Evolutionary conservation across 495 filamentous ascomycete genomes (phyloP), one percentile per base, ranked within the genome.

Genomic region (Aspergillus incahuasiensis): DNA sequence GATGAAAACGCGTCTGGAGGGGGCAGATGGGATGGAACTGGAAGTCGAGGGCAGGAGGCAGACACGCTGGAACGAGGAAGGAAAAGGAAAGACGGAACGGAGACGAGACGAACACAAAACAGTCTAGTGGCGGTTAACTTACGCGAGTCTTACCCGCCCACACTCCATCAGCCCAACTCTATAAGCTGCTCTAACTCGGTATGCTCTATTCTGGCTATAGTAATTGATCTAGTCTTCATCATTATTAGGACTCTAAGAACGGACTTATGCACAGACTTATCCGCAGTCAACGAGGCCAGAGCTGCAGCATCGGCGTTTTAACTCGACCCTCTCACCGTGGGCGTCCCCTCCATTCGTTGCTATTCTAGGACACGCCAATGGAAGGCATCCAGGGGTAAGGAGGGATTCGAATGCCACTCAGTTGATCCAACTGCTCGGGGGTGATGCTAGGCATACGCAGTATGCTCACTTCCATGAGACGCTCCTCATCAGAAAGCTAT

Each of bases 121-220:
- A 40, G 32, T 28, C 25, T 35, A 40, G 38, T 56, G 52, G 60
- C 57, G 64, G 59, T 67, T 64, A 66, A 67, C 48, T 67, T 67
- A 67, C 64, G 64, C 64, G 64, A 67, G 56, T 46, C 45, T 56
- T 54, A 55, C 59, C 55, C 55, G 59, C 57, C 61, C 60, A 21
- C 15, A 45, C 59, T 48, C 57, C n/a, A 45, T 1, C 45, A 8
- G 25, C 25, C 25, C 25, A 28, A 28, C 25, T 28, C 25, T 28
- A 28, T 28, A 28, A n/a, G n/a, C n/a, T n/a, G n/a, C 25, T 28
- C 3, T 28, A 3, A 28, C 25, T 8, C 25, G 8, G 25, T 28
- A 28, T 28, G 4, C 25, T 28, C 25, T 3, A 28, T 28, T 28
- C 25, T 28, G 25, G n/a, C n/a, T n/a, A n/a, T n/a, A n/a, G n/a